Conservation (phyloP, 306 rosid genomes). For the Cicer pinnatifidum region DNA sequence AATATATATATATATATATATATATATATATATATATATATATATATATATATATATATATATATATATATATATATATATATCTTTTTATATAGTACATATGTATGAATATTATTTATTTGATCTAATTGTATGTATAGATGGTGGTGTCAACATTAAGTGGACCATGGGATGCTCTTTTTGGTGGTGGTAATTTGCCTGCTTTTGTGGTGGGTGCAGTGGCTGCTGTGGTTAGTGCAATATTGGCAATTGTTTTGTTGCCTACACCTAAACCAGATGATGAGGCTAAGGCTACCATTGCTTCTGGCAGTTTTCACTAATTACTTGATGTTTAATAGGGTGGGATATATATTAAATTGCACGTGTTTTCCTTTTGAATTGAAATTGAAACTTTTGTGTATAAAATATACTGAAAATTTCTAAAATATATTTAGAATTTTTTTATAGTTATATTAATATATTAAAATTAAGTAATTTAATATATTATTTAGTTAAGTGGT, state of each 20-base stretch:
- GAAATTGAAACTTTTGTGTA: too few species aligned
- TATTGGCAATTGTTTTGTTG: background rate
- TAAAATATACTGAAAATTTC: too few species aligned
- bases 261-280: background rate
- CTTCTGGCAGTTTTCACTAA: background rate
- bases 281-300: background rate
- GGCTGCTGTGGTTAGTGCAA: background rate
- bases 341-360: too few species aligned
- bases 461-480: too few species aligned
- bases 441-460: too few species aligned
- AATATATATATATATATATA: background rate
- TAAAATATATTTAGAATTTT: too few species aligned
- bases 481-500: too few species aligned
- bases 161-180: slow-evolving; percentile 11
- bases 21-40: too few species aligned
- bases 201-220: background rate
- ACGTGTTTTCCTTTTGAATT: too few species aligned
- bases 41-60: background rate
- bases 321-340: too few species aligned
- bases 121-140: background rate
- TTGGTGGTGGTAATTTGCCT: slow-evolving; percentile 3
- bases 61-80: background rate
- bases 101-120: too few species aligned
- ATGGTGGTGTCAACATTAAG: background rate
- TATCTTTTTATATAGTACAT: too few species aligned